phyloP scores from a whole-genome alignment of 2,329 filamentous ascomycete species.

The Seiridium unicorne region DNA sequence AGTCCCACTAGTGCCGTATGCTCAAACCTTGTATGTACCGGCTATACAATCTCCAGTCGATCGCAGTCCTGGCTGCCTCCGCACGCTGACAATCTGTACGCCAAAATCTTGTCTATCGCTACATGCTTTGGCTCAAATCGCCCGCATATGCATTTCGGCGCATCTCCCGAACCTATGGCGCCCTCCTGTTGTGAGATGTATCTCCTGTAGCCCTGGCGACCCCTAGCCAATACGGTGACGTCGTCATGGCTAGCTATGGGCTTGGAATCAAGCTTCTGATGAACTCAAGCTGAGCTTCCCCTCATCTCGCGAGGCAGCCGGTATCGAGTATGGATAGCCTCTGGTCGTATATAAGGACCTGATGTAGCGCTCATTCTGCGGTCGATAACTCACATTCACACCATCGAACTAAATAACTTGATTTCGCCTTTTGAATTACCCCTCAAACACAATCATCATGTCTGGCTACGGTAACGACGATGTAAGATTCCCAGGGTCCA shows the following conservation, averaged over 20 bases:
- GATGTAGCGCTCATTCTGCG: neutral
- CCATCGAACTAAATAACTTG: no score
- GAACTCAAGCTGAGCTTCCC: neutral
- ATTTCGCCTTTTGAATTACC: neutral
- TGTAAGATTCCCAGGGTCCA: slow-evolving; percentile 19
- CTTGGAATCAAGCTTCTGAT: neutral
- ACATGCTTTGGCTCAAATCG: neutral
- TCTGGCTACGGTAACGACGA: slow-evolving; percentile 45
- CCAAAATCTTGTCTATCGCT: neutral
- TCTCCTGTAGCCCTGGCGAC: neutral
- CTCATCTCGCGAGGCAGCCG: neutral
- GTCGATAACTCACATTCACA: neutral
- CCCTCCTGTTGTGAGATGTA: neutral
- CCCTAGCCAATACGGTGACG: neutral
- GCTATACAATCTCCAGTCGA: neutral
- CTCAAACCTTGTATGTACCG: neutral
- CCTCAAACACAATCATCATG: slow-evolving; percentile 26
- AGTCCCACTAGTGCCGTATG: neutral
- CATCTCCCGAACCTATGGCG: neutral
- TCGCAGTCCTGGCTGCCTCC: neutral
- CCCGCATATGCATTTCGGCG: neutral
- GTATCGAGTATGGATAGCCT: neutral
- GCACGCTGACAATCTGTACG: neutral
- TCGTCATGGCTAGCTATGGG: neutral
- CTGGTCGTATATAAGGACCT: neutral